Evolutionary conservation across 345 rosid species (phyloP).

Genomic region (Excoecaria cochinchinensis): DNA sequence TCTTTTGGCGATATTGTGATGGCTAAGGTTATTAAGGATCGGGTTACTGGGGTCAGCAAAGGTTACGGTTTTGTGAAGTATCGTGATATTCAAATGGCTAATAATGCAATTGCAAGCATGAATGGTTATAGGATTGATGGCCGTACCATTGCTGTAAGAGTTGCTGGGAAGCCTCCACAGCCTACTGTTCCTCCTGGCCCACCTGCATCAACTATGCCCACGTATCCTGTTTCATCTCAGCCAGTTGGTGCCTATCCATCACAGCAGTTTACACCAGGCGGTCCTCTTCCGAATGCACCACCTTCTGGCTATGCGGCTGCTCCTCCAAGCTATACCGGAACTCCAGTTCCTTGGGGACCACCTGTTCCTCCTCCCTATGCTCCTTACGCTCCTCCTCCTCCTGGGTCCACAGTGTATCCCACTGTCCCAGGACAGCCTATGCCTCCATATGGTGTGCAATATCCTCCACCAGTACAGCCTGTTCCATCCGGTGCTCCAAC

Average conservation of each 20-base stretch:
- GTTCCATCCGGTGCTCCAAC: slow-evolving; percentile 64
- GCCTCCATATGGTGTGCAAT: slow-evolving; percentile 80
- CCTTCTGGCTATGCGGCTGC: slow-evolving; percentile 51
- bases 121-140: slow-evolving; percentile 85
- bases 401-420: slow-evolving; percentile 59
- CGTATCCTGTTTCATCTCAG: slow-evolving; percentile 60
- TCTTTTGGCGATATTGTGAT: slow-evolving; percentile 89
- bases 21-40: slow-evolving; percentile 98
- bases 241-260: slow-evolving; percentile 74
- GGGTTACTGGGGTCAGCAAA: slow-evolving; percentile 68
- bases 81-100: slow-evolving; percentile 84
- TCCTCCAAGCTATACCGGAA: slow-evolving; percentile 26
- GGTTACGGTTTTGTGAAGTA: slow-evolving; percentile 97
- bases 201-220: slow-evolving; percentile 52
- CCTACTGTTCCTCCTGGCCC: slow-evolving; percentile 82
- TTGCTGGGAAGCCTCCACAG: slow-evolving; percentile 93
- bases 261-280: slow-evolving; percentile 72
- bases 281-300: slow-evolving; percentile 57
- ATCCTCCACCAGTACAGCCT: slow-evolving; percentile 67
- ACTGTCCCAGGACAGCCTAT: slow-evolving; percentile 85
- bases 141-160: slow-evolving; percentile 87
- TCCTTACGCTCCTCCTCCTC: slow-evolving; percentile 65
- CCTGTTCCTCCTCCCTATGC: slow-evolving; percentile 74
- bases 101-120: slow-evolving; percentile 77
- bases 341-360: slow-evolving; percentile 91